A percentile compares a stretch with the other conserved stretches of the same genome.
Conservation (phyloP, 2,329 filamentous ascomycete species). For the Onygenales sp. region DNA sequence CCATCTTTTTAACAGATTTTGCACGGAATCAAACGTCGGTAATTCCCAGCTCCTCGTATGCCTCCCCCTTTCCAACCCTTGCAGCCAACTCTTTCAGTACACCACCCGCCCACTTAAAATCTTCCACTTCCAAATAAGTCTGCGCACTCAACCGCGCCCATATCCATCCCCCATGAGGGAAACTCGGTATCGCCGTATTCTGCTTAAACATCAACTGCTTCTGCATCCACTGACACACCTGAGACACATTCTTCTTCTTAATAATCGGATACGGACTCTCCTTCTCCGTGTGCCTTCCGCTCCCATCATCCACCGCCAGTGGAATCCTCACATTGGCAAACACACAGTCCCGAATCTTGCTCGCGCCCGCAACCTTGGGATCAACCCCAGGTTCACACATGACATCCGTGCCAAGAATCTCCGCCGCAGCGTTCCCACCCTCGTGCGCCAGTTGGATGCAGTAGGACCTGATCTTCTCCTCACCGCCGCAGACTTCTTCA, state of each 20-base stretch:
- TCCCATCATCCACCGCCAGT: constrained; percentile 33
- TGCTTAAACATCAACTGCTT: constrained; percentile 47
- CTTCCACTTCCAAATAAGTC: constrained; percentile 68
- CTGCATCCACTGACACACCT: constrained; percentile 50
- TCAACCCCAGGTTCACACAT: constrained; percentile 45
- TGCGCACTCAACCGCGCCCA: constrained; percentile 72
- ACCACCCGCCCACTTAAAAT: constrained; percentile 63
- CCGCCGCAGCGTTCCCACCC: constrained; percentile 53
- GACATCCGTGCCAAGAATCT: constrained; percentile 58
- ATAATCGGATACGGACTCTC: constrained; percentile 18
- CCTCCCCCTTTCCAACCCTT: constrained; percentile 39
- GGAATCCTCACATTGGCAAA: constrained; percentile 69
- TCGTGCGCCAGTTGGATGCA: constrained; percentile 51
- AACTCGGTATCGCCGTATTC: constrained; percentile 61
- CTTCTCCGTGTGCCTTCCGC: constrained; percentile 8
- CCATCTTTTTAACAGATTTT: constrained; percentile 12
- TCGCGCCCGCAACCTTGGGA: constrained; percentile 13
- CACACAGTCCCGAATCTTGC: constrained; percentile 50
- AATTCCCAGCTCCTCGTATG: neutral
- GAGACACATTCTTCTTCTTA: constrained; percentile 28
- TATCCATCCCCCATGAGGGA: constrained; percentile 50
- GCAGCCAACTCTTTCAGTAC: constrained; percentile 50
- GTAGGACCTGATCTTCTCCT: constrained; percentile 59
- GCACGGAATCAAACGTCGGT: neutral
- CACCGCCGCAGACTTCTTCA: constrained; percentile 59